A percentile compares a stretch with the other conserved stretches of the same genome.
phyloP scores from a whole-genome alignment of 2,329 filamentous ascomycete species.

The Paraphaeosphaeria sporulosa region DNA sequence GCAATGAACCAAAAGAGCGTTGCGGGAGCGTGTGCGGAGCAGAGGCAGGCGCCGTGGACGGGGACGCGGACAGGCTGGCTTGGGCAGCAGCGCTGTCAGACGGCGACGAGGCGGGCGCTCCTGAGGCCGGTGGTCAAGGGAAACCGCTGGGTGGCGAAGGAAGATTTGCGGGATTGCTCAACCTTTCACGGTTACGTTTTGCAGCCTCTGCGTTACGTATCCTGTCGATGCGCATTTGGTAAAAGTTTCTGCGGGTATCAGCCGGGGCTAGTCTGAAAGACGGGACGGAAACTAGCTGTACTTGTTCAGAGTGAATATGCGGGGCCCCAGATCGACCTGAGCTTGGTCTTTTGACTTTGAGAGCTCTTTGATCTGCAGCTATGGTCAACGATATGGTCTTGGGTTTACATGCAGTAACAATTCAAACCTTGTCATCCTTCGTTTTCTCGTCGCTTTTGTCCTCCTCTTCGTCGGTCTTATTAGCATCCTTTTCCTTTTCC shows the following conservation, averaged over 20 bases:
- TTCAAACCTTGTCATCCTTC: slow-evolving; percentile 63
- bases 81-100: slow-evolving; percentile 15
- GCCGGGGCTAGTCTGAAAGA: background rate
- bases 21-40: background rate
- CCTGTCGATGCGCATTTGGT: slow-evolving; percentile 81
- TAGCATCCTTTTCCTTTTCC: slow-evolving; percentile 62
- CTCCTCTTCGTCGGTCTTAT: slow-evolving; percentile 68
- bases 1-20: too few species aligned
- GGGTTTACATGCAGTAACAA: background rate
- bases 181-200: slow-evolving; percentile 79
- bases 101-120: slow-evolving; percentile 3
- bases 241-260: slow-evolving; percentile 71
- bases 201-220: slow-evolving; percentile 80
- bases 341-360: slow-evolving; percentile 56
- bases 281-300: slow-evolving; percentile 47
- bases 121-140: slow-evolving; percentile 27
- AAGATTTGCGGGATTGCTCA: slow-evolving; percentile 81
- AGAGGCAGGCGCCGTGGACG: too few species aligned
- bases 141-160: slow-evolving; percentile 79
- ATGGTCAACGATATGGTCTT: slow-evolving; percentile 17
- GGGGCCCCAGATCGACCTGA: slow-evolving; percentile 70
- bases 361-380: slow-evolving; percentile 54
- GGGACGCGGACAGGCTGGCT: slow-evolving; percentile 14
- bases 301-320: slow-evolving; percentile 86
- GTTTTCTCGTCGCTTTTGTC: slow-evolving; percentile 70